Evolutionary conservation across 116 monocot species (phyloP).

Genomic region (Phalaenopsis hybrid): DNA sequence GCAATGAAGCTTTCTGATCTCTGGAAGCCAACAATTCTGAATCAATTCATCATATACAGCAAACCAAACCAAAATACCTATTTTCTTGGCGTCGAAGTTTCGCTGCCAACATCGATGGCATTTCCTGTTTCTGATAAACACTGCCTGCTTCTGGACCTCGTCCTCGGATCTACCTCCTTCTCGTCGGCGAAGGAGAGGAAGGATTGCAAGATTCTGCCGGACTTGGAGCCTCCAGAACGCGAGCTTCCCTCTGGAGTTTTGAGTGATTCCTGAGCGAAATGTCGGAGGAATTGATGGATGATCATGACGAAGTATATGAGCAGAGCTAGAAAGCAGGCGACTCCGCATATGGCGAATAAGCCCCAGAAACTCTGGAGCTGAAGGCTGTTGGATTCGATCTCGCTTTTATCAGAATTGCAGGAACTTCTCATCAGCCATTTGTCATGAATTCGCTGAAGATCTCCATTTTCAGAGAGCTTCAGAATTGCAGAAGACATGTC

Average conservation of each 20-base stretch:
- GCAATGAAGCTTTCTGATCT: not conserved
- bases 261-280: constrained; percentile 9
- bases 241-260: constrained; percentile 21
- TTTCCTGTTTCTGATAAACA: not conserved
- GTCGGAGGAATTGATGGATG: constrained; percentile 23
- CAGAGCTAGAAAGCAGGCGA: constrained; percentile 42
- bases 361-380: constrained; percentile 50
- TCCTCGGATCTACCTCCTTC: constrained; percentile 25
- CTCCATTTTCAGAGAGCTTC: constrained; percentile 68
- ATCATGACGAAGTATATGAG: constrained; percentile 30
- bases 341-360: constrained; percentile 56
- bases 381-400: constrained; percentile 43
- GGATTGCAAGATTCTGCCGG: constrained; percentile 29
- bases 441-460: constrained; percentile 70
- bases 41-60: not conserved
- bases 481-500: constrained; percentile 82
- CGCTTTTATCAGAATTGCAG: constrained; percentile 27
- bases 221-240: constrained; percentile 12
- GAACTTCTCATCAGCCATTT: constrained; percentile 52
- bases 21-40: not conserved
- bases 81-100: not conserved
- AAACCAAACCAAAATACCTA: not conserved
- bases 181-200: constrained; percentile 55
- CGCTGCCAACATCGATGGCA: constrained; percentile 9
- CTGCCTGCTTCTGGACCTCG: constrained; percentile 12